Evolutionary conservation across 2,329 filamentous ascomycete genomes (phyloP).

Genomic region (Colletotrichum tofieldiae): DNA sequence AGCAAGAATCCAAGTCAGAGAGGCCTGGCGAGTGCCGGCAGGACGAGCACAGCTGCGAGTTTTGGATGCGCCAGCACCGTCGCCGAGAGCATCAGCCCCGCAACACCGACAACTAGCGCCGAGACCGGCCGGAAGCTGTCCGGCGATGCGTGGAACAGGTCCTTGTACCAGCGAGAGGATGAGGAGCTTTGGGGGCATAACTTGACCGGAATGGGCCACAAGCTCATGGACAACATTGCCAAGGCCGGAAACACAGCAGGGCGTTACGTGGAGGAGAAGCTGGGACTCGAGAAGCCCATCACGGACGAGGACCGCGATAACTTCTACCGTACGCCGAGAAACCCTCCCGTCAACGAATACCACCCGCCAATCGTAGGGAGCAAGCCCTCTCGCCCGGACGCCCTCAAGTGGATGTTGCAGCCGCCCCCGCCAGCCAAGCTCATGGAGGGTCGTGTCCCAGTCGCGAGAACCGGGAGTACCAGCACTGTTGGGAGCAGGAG

Average conservation of each 20-base stretch:
- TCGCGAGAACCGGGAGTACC: conserved; percentile 74
- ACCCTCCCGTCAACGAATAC: conserved; percentile 87
- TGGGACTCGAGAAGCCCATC: conserved; percentile 68
- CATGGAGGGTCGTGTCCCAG: conserved; percentile 89
- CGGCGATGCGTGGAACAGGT: conserved; percentile 80
- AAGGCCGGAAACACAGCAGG: conserved; percentile 72
- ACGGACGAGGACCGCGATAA: conserved; percentile 67
- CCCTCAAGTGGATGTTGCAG: conserved; percentile 92
- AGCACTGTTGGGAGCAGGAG: conserved; percentile 65
- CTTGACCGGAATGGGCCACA: conserved; percentile 67
- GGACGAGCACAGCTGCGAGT: conserved; percentile 66
- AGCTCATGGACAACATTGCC: conserved; percentile 71
- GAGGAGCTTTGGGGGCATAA: conserved; percentile 87
- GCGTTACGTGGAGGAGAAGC: conserved; percentile 66
- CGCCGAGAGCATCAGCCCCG: conserved; percentile 52
- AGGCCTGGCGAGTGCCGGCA: conserved; percentile 65
- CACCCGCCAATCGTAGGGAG: conserved; percentile 88
- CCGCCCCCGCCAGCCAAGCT: conserved; percentile 90
- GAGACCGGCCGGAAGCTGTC: conserved; percentile 63
- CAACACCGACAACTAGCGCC: conserved; percentile 62
- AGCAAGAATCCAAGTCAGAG: conserved; percentile 74
- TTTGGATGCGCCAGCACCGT: conserved; percentile 56
- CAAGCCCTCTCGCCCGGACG: conserved; percentile 77
- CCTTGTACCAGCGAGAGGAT: conserved; percentile 88
- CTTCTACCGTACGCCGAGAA: conserved; percentile 73